Conservation (phyloP, 257 asterid genomes). For the Solanum stenotomum region DNA sequence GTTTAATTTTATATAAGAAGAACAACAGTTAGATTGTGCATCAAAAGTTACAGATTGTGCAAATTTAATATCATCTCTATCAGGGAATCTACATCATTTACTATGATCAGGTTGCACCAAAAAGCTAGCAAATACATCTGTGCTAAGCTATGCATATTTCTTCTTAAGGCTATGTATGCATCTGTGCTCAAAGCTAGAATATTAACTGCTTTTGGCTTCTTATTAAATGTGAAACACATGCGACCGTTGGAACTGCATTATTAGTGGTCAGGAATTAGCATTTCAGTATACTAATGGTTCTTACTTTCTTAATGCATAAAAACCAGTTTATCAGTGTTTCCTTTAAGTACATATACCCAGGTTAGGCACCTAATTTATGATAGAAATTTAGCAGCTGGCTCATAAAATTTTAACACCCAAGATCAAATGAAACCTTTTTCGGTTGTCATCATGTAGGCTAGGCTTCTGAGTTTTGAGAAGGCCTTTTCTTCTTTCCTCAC, state of each 20-base stretch:
- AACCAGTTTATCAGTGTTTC: background rate
- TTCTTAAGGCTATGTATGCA: background rate
- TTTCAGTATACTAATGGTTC: background rate
- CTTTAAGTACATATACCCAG: background rate
- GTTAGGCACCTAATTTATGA: background rate
- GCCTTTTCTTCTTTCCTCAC: background rate
- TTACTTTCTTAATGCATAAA: background rate
- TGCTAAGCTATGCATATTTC: background rate
- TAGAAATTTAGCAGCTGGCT: background rate
- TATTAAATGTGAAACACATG: background rate
- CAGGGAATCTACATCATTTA: background rate
- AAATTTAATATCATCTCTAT: background rate
- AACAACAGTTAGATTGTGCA: background rate
- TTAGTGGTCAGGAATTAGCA: background rate
- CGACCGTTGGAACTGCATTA: background rate
- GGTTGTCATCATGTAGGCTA: background rate
- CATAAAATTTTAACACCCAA: background rate
- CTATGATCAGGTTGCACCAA: background rate
- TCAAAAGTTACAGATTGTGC: background rate
- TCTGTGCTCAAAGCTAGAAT: background rate
- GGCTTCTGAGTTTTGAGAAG: background rate
- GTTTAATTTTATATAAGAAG: background rate
- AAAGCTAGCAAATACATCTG: background rate
- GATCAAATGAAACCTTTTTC: background rate
- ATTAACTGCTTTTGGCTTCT: background rate